Evolutionary conservation across 169 alveolate species (phyloP).

Genomic region (Plasmodium vivax): DNA sequence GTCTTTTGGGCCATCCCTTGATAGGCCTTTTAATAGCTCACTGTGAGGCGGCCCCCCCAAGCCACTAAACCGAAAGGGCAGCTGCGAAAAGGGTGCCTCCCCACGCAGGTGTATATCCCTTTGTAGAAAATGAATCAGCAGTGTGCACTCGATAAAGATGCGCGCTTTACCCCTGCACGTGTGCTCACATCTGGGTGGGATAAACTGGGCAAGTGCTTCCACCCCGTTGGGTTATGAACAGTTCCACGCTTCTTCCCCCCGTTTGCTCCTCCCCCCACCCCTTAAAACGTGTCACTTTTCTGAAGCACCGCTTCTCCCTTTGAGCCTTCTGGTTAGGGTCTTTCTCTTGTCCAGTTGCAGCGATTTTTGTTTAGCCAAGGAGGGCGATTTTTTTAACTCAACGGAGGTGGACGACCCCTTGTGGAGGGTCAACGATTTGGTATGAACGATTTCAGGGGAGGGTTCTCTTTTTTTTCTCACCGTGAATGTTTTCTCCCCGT

Average conservation of each 20-base stretch:
- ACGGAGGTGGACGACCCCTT: slow-evolving; percentile 4
- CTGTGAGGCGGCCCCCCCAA: not conserved
- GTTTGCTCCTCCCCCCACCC: not conserved
- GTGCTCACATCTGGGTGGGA: not conserved
- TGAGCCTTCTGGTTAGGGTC: not conserved
- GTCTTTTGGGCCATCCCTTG: not conserved
- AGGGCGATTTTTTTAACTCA: slow-evolving; percentile 5
- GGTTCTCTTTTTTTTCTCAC: not conserved
- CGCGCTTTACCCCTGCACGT: not conserved
- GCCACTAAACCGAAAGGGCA: not conserved
- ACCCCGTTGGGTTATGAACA: too few species aligned
- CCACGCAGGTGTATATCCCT: not conserved
- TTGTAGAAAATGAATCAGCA: not conserved
- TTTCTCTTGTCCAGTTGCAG: slow-evolving; percentile 15
- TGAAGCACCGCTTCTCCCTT: not conserved
- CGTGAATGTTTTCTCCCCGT: not conserved
- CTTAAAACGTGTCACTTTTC: not conserved
- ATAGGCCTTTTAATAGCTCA: not conserved
- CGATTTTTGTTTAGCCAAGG: not conserved
- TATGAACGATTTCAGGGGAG: not conserved
- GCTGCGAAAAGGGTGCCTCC: not conserved
- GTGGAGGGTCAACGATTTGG: slow-evolving; percentile 5
- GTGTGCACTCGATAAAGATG: not conserved
- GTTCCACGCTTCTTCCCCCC: too few species aligned
- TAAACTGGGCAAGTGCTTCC: not conserved